These are phyloP conservation scores for Castanea mollissima DNA, from an alignment of 306 rosid species.

Conservation along the genomic window DNA sequence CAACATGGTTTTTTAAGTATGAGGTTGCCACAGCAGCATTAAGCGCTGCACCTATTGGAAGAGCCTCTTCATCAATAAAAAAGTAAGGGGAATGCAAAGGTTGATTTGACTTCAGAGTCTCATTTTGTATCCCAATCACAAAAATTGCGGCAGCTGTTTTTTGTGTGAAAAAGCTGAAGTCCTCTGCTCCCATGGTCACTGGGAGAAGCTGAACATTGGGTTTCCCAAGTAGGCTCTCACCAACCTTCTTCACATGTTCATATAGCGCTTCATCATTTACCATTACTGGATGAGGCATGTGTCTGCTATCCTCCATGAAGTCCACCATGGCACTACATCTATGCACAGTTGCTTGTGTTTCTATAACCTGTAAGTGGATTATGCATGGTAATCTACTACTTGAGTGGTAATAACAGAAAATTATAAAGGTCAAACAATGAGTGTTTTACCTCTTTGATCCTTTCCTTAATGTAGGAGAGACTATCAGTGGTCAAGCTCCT, in stretches of 20 bases:
- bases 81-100: constrained; percentile 47
- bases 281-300: constrained; percentile 40
- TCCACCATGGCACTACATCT: constrained; percentile 41
- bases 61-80: constrained; percentile 44
- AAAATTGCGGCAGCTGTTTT: constrained; percentile 35
- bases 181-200: constrained; percentile 47
- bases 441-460: constrained; percentile 42
- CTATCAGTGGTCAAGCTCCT: constrained; percentile 36
- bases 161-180: constrained; percentile 49
- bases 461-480: constrained; percentile 24
- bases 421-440: background rate
- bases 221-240: constrained; percentile 39
- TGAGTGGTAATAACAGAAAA: background rate
- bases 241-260: constrained; percentile 42
- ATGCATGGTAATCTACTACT: background rate
- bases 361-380: constrained; percentile 26
- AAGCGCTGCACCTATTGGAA: constrained; percentile 56
- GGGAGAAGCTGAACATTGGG: constrained; percentile 40
- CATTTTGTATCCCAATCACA: constrained; percentile 36
- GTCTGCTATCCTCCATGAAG: constrained; percentile 43
- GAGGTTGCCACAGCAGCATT: constrained; percentile 49
- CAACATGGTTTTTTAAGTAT: constrained; percentile 28
- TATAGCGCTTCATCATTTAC: constrained; percentile 42
- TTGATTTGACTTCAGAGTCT: constrained; percentile 20
- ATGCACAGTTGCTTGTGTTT: constrained; percentile 41